Percentiles rank a stretch among this genome's conserved stretches.
Evolutionary conservation across 352 stramenopile species (phyloP).

Genomic region (Achlya hypogyna): DNA sequence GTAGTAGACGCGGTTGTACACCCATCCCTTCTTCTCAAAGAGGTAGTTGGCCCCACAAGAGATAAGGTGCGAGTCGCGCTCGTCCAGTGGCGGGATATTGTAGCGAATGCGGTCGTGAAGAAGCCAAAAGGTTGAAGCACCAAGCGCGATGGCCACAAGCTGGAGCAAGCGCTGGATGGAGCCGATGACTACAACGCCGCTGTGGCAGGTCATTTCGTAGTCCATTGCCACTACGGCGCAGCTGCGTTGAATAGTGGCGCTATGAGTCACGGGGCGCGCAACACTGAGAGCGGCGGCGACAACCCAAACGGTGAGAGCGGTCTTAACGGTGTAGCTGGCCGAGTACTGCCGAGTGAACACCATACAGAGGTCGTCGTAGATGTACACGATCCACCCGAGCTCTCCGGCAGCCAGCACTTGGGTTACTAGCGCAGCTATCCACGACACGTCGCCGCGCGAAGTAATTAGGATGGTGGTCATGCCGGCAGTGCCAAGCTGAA

Average conservation of each 20-base stretch:
- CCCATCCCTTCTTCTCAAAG: background rate
- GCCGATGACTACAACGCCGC: background rate
- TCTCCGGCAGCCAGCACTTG: background rate
- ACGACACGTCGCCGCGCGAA: background rate
- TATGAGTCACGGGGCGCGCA: background rate
- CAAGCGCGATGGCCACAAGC: background rate
- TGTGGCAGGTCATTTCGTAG: background rate
- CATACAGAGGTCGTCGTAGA: background rate
- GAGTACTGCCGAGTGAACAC: background rate
- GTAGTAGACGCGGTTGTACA: slow-evolving; percentile 4
- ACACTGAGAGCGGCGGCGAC: background rate
- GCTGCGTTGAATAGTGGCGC: background rate
- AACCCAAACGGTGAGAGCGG: background rate
- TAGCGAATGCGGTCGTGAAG: too few species aligned
- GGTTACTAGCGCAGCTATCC: background rate
- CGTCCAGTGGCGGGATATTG: background rate
- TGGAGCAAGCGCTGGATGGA: background rate
- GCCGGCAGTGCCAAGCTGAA: background rate
- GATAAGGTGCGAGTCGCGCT: background rate
- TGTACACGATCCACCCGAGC: slow-evolving; percentile 8
- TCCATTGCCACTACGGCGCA: background rate
- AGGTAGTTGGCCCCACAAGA: slow-evolving; percentile 7
- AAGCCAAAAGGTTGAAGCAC: background rate
- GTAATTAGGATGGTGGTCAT: background rate
- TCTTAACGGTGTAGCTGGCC: background rate